Evolutionary conservation across 2,329 filamentous ascomycete species (phyloP), one percentile per base, ranked within the genome.

Genomic region (Exserohilum turcica): DNA sequence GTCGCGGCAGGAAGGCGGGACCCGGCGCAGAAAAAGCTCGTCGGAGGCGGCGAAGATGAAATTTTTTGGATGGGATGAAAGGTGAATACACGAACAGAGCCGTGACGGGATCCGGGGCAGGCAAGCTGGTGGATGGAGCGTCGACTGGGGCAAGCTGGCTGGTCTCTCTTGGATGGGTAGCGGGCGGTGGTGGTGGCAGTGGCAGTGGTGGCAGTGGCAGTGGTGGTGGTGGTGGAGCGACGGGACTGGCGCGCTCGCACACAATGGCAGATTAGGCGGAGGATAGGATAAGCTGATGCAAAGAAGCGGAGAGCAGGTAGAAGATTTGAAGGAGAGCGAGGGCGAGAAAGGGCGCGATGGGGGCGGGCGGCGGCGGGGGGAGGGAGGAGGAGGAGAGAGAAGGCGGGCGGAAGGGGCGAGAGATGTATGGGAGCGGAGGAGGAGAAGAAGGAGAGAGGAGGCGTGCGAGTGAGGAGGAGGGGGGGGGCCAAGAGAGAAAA

Each of bases 291-390:
- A 61, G 66, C 59, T 63, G 62, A 60, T 65, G 64, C 65, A 61
- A 63, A 61, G 56, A 64, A 65, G 59, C 56, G 56, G 66, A 65
- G 68, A 65, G 68, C 64, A 63, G 66, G 59, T 66, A 66, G 63
- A 68, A 71, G 71, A 74, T 74, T 72, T 70, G 62, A 66, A 67
- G 66, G 51, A 48, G 38, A 39, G 44, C 38, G 31, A 21, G 32
- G 70, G 91, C 72, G 83, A 15, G 84, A 48, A 82, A 82, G 4
- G 84, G 83, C 59, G 56, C 59, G 61, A 54, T 62, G 57, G 58
- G 62, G 57, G 49, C 59, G 10, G 36, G 19, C 4, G 21, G 21
- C 4, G 19, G 36, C 19, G 36, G 24, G 19, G 21, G 19, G 35
- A 40, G 62, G 65, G 53, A 64, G 60, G 59, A 54, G 60, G 68